Evolutionary conservation across 768 basidiomycete genomes (phyloP), one percentile per base, ranked within the genome.

Genomic region (Suillus weaverae): DNA sequence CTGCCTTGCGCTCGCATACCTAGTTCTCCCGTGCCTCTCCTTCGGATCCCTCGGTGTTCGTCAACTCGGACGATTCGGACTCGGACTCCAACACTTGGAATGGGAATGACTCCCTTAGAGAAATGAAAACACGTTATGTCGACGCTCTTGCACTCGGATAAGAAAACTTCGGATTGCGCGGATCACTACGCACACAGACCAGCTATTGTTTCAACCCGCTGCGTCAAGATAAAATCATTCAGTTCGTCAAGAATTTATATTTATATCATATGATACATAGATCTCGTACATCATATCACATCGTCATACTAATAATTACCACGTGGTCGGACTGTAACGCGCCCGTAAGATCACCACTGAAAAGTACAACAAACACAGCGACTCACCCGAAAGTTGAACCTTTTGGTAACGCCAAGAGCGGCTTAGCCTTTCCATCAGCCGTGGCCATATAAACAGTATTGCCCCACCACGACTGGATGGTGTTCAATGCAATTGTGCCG

Each of bases 401-500:
- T 1, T 43, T 43, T 9, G 68, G 63, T 7, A 76, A 1, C 1
- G 60, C 3, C 56, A 55, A 55, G 60, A 72, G 6, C 62, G 68
- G 35, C 67, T 35, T 14, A 60, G 65, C 36, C 26, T 20, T 35
- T 1, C 50, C 70, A 56, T 81, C 79, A 3, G 70, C 79, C 1
- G 76, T 80, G 0, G 74, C 70, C 36, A 54, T 4, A 67, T 54
- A 74, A 9, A 77, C 72, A 66, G 77, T 83, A 66, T 91, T 91
- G 13, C 90, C 91, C 90, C 89, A 91, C 91, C 90, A 92, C 3
- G 66, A 60, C 65, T 84, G 84, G 50, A 92, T 72, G 8, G 65
- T 87, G 39, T 78, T 76, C 13, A 70, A 5, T 7, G 88, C 90
- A 66, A 91, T 89, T 13, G 74, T 76, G 4, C 89, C 89, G 62